phyloP scores from a whole-genome alignment of 768 basidiomycete genomes.

The Scleroderma citrinum region DNA sequence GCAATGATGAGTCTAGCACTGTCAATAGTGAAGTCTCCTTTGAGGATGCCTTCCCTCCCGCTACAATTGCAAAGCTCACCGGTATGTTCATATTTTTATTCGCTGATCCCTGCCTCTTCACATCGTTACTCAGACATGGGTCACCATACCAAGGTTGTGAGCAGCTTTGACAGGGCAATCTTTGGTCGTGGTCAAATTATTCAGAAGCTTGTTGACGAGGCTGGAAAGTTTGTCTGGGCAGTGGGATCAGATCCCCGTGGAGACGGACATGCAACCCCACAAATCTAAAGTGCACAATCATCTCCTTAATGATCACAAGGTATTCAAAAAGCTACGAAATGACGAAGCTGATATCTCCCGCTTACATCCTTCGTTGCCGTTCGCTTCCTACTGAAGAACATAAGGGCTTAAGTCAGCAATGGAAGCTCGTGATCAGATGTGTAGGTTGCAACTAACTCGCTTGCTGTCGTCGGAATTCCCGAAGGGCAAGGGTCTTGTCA shows the following conservation, averaged over 20 bases:
- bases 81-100: conserved; percentile 34
- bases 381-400: conserved; percentile 51
- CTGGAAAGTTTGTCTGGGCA: conserved; percentile 83
- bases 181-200: conserved; percentile 90
- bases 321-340: neutral
- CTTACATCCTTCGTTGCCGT: conserved; percentile 60
- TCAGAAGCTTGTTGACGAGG: conserved; percentile 62
- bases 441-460: conserved; percentile 37
- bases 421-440: too few relatives aligned
- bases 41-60: conserved; percentile 70
- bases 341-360: neutral
- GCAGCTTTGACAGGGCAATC: conserved; percentile 55
- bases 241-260: conserved; percentile 87
- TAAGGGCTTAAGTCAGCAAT: conserved; percentile 2
- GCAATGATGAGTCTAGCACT: conserved; percentile 46
- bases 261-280: conserved; percentile 83
- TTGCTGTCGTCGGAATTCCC: conserved; percentile 72
- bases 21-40: conserved; percentile 81
- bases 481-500: conserved; percentile 75
- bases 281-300: conserved; percentile 47
- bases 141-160: conserved; percentile 65
- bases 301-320: neutral
- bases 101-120: neutral
- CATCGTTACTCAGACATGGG: conserved; percentile 65
- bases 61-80: conserved; percentile 60